Base-by-base conservation (phyloP, 2,329 filamentous ascomycete genomes). In the Pseudocercospora eumusae region DNA sequence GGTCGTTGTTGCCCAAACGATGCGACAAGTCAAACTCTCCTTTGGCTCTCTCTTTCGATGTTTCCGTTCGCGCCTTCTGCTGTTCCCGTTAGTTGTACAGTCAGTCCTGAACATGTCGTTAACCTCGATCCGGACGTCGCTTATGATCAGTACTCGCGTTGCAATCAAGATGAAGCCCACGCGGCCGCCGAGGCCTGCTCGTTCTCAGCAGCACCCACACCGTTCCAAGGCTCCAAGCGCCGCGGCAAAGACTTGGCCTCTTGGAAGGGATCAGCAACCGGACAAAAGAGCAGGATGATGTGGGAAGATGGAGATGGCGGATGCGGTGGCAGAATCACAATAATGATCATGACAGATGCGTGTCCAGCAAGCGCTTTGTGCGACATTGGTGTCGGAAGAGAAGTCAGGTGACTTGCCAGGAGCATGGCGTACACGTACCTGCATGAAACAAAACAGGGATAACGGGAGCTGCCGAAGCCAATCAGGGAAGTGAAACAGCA, bases 401-500 rank as follows among this genome's bases (percentile, higher is more conserved):
- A 15, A 13, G 27, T 54, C 50, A 33, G 50, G n/a, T 54, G 50
- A 33, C 15, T 52, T 21, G 15, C 31, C 31, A 28, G 21, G 18
- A 36, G 31, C 6, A 27, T 25, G 15, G 20, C n/a, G 47, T 21
- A 36, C 11, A 10, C 4, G 53, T 56, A 56, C 53, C 53, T 40
- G 53, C 53, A 42, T 40, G 36, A n/a, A n/a, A 4, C 9, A 8
- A 31, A 18, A 40, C 36, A 1, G 9, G 36, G 36, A 40, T 40
- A 8, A n/a, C 47, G 47, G 33, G 53, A 23, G 53, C 53, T 21
- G 36, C 31, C 31, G 20, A 21, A 7, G 52, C 33, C 27, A 31
- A 54, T 54, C 27, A 54, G 11, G 6, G 11, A 56, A 11, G 25
- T 56, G 53, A 56, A 56, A 56, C 52, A 28, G 52, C 21, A 53